phyloP scores from a whole-genome alignment of 306 rosid species.

The Comarum palustre region DNA sequence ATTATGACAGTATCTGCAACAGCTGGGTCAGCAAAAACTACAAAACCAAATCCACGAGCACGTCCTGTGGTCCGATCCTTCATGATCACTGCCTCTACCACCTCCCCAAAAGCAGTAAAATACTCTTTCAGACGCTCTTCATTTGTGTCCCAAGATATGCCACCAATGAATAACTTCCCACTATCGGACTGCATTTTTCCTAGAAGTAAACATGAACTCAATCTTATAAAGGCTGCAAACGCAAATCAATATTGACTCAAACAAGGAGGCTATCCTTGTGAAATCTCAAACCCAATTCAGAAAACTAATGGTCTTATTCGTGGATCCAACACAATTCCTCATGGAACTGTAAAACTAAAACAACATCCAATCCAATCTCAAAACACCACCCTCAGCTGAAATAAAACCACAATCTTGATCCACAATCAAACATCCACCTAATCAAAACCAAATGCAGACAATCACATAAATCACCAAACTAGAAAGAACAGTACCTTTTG shows the following conservation, averaged over 20 bases:
- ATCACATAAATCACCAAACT: slow-evolving; percentile 22
- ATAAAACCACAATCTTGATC: slow-evolving; percentile 24
- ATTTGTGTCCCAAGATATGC: slow-evolving; percentile 98
- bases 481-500: slow-evolving; percentile 37
- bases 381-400: slow-evolving; percentile 26
- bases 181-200: slow-evolving; percentile 69
- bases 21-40: slow-evolving; percentile 77
- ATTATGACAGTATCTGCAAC: slow-evolving; percentile 72
- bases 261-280: slow-evolving; percentile 10
- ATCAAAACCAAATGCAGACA: slow-evolving; percentile 40
- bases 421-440: slow-evolving; percentile 17
- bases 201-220: slow-evolving; percentile 16
- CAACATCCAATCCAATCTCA: slow-evolving; percentile 24
- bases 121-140: slow-evolving; percentile 91
- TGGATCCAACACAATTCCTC: slow-evolving; percentile 44
- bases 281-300: slow-evolving; percentile 24
- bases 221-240: slow-evolving; percentile 17
- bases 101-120: slow-evolving; percentile 78
- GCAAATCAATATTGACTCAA: slow-evolving; percentile 32
- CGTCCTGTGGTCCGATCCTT: slow-evolving; percentile 98
- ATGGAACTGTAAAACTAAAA: slow-evolving; percentile 17
- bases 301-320: slow-evolving; percentile 4
- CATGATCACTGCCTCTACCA: slow-evolving; percentile 92
- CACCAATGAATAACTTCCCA: slow-evolving; percentile 83
- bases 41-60: slow-evolving; percentile 94